A percentile compares a stretch with the other conserved stretches of the same genome.
Evolutionary conservation across 1,284 basidiomycete species (phyloP).

Genomic region (Cutaneotrichosporon sp.): DNA sequence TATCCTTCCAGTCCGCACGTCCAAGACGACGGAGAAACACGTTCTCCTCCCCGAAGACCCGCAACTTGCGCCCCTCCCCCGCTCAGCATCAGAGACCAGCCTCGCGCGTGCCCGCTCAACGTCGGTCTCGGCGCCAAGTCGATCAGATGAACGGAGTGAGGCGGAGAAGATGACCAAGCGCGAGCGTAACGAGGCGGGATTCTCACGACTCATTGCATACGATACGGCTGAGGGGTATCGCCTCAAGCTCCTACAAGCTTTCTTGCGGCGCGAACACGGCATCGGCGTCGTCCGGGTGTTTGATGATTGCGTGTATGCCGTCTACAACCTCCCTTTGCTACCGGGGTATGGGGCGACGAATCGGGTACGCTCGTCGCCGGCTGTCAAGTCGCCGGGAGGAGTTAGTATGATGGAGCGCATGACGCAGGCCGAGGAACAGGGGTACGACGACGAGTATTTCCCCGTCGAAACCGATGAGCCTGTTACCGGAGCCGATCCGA

Average conservation of each 20-base stretch:
- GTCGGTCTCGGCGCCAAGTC: constrained; percentile 3
- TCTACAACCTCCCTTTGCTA: constrained; percentile 86
- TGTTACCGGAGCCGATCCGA: constrained; percentile 32
- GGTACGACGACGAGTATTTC: constrained; percentile 84
- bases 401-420: constrained; percentile 66
- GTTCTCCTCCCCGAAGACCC: constrained; percentile 87
- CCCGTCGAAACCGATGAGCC: constrained; percentile 43
- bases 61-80: constrained; percentile 74
- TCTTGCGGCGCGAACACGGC: constrained; percentile 89
- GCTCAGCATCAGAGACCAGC: constrained; percentile 28
- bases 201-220: constrained; percentile 78
- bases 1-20: constrained; percentile 66
- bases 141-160: constrained; percentile 46
- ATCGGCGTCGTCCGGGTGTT: constrained; percentile 78
- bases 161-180: constrained; percentile 62
- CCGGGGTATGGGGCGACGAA: constrained; percentile 85
- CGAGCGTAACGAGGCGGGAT: constrained; percentile 71
- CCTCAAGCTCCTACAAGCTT: constrained; percentile 72
- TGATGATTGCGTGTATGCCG: constrained; percentile 89
- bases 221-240: constrained; percentile 78
- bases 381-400: constrained; percentile 61
- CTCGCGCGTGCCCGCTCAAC: constrained; percentile 16
- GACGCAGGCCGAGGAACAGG: constrained; percentile 83
- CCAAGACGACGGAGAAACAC: constrained; percentile 88
- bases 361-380: constrained; percentile 77